Evolutionary conservation across 1,139 yeast genomes (phyloP).

Genomic region (Debaryomyces sp.): DNA sequence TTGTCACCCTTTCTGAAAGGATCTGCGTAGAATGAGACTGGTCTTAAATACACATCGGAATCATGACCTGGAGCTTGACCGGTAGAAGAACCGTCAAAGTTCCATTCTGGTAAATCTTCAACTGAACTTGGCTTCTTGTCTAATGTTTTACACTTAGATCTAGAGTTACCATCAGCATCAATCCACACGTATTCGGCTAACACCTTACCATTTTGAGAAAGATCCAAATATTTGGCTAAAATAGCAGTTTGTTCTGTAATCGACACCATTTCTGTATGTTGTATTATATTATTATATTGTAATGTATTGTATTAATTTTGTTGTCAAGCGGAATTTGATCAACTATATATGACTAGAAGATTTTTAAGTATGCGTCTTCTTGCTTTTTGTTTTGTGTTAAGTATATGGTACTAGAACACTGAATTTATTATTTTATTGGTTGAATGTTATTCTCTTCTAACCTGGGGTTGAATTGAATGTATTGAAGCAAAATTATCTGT

Average conservation of each 20-base stretch:
- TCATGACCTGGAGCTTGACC: slow-evolving; percentile 99
- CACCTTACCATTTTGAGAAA: slow-evolving; percentile 83
- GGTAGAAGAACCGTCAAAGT: slow-evolving; percentile 98
- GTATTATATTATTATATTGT: slow-evolving; percentile 1
- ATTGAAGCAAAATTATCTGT: slow-evolving; percentile 1
- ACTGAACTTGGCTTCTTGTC: slow-evolving; percentile 65
- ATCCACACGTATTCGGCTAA: slow-evolving; percentile 98
- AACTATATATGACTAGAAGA: not conserved
- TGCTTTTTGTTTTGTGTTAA: not conserved
- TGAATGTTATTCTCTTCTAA: not conserved
- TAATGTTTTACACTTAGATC: slow-evolving; percentile 94
- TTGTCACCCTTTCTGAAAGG: slow-evolving; percentile 98
- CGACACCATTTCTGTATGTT: slow-evolving; percentile 33
- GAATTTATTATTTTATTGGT: not conserved
- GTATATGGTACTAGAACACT: not conserved
- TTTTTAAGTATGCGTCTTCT: not conserved
- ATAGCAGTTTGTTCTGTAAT: slow-evolving; percentile 72
- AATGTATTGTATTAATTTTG: not conserved
- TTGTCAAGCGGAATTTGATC: not conserved
- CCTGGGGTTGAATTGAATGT: slow-evolving; percentile 1
- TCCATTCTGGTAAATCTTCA: slow-evolving; percentile 97
- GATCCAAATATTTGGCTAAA: slow-evolving; percentile 77
- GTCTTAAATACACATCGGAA: slow-evolving; percentile 93
- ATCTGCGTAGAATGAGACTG: slow-evolving; percentile 91
- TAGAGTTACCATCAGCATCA: slow-evolving; percentile 87